Conservation (phyloP, 2,329 filamentous ascomycete species). For the Hypoxylon sp. region DNA sequence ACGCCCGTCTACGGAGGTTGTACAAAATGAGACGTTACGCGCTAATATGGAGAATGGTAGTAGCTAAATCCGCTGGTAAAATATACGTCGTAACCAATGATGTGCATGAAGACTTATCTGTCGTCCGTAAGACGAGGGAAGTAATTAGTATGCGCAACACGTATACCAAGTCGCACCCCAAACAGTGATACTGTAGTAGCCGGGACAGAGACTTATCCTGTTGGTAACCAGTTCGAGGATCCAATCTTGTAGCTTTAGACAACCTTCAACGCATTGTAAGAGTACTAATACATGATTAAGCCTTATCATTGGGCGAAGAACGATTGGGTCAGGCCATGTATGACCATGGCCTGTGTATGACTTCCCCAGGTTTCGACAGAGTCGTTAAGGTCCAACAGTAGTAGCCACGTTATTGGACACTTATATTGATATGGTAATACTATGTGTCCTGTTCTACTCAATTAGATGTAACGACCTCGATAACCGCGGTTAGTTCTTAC, state of each 20-base stretch:
- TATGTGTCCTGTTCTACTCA: neutral
- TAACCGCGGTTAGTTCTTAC: too few species aligned
- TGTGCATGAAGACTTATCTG: neutral
- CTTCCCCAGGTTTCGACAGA: neutral
- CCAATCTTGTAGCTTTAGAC: neutral
- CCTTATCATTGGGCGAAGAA: neutral
- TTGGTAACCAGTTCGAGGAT: neutral
- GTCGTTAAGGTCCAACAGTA: neutral
- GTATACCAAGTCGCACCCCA: neutral
- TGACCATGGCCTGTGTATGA: neutral
- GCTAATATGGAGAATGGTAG: neutral
- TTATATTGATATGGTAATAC: neutral
- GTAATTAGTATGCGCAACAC: neutral
- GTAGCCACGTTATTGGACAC: neutral
- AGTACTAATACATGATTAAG: neutral
- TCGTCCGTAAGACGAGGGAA: conserved; percentile 21
- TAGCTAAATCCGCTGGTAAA: neutral
- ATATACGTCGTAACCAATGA: neutral
- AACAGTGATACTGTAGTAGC: neutral
- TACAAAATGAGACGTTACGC: neutral
- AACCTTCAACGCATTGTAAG: neutral
- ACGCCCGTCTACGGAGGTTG: neutral
- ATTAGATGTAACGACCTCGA: neutral
- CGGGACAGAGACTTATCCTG: neutral
- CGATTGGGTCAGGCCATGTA: neutral